A percentile compares a stretch with the other conserved stretches of the same genome.
These are phyloP conservation scores for Porphyrellus sp. DNA, from an alignment of 1,284 basidiomycete genomes.

Conservation along the genomic window DNA sequence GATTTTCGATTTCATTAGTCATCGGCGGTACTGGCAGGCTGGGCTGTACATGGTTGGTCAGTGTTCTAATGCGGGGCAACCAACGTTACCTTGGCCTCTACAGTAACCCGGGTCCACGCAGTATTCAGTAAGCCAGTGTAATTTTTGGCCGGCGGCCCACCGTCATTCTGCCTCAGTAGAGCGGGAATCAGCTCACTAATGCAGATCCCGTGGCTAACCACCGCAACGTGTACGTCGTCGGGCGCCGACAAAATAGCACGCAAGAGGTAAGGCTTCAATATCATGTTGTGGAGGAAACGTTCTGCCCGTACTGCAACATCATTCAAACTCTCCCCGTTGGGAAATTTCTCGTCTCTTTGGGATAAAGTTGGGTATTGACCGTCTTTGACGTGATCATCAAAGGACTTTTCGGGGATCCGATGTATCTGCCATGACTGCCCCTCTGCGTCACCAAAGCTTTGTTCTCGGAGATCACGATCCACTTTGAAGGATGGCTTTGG, in stretches of 20 bases:
- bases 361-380: conserved; percentile 51
- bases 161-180: conserved; percentile 45
- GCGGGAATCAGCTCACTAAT: conserved; percentile 63
- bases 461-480: conserved; percentile 57
- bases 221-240: conserved; percentile 54
- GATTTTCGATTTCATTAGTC: conserved; percentile 20
- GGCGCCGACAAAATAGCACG: conserved; percentile 38
- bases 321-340: conserved; percentile 69
- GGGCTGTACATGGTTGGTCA: conserved; percentile 26
- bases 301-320: conserved; percentile 66
- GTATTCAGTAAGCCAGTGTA: conserved; percentile 65
- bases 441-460: conserved; percentile 73
- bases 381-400: conserved; percentile 50
- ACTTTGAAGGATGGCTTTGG: conserved; percentile 56
- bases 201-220: conserved; percentile 81
- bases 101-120: conserved; percentile 61
- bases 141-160: conserved; percentile 31
- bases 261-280: conserved; percentile 56
- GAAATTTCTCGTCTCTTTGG: conserved; percentile 56
- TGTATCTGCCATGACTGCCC: conserved; percentile 50
- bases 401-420: conserved; percentile 34
- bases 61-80: background rate
- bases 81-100: conserved; percentile 45
- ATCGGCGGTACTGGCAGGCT: conserved; percentile 30
- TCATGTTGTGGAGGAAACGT: conserved; percentile 52